These are phyloP conservation scores for Hypocrella siamensis DNA, from an alignment of 2,329 filamentous ascomycete genomes.

Conservation along the genomic window DNA sequence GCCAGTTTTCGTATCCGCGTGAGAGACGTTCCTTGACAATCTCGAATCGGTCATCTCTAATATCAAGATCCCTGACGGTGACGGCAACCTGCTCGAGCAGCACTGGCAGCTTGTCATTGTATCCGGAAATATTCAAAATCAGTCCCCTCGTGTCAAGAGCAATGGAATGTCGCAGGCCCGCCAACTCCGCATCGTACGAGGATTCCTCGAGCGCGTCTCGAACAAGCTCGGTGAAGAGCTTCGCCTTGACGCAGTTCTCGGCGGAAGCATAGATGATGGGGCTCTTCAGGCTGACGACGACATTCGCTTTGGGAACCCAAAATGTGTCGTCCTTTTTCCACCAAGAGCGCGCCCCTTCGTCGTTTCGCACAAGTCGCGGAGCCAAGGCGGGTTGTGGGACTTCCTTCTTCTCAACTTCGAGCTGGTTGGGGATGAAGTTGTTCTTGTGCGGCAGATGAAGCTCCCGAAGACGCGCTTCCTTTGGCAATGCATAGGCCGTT, in stretches of 20 bases:
- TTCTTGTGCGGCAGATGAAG: slow-evolving; percentile 85
- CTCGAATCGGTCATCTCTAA: slow-evolving; percentile 76
- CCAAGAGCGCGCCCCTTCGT: slow-evolving; percentile 69
- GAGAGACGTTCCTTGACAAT: slow-evolving; percentile 77
- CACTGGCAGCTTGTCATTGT: slow-evolving; percentile 91
- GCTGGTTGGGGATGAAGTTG: slow-evolving; percentile 83
- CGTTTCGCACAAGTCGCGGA: slow-evolving; percentile 74
- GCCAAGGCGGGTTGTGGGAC: slow-evolving; percentile 57
- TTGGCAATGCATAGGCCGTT: slow-evolving; percentile 41
- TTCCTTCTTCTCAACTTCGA: slow-evolving; percentile 91
- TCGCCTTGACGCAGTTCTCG: slow-evolving; percentile 61
- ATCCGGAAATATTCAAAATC: slow-evolving; percentile 67
- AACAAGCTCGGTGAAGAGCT: slow-evolving; percentile 72
- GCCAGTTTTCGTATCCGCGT: slow-evolving; percentile 70
- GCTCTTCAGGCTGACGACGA: slow-evolving; percentile 67
- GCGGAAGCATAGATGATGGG: slow-evolving; percentile 68
- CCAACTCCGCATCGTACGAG: slow-evolving; percentile 88
- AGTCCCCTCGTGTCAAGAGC: slow-evolving; percentile 56
- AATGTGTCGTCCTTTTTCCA: slow-evolving; percentile 98
- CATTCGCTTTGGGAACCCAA: slow-evolving; percentile 90
- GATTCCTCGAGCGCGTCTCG: slow-evolving; percentile 83
- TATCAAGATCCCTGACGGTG: slow-evolving; percentile 69
- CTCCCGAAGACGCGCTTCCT: slow-evolving; percentile 45
- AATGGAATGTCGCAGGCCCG: slow-evolving; percentile 75
- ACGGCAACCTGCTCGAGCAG: slow-evolving; percentile 77